Evolutionary conservation across 495 filamentous ascomycete genomes (phyloP).

Genomic region (Penicillium ucsense): DNA sequence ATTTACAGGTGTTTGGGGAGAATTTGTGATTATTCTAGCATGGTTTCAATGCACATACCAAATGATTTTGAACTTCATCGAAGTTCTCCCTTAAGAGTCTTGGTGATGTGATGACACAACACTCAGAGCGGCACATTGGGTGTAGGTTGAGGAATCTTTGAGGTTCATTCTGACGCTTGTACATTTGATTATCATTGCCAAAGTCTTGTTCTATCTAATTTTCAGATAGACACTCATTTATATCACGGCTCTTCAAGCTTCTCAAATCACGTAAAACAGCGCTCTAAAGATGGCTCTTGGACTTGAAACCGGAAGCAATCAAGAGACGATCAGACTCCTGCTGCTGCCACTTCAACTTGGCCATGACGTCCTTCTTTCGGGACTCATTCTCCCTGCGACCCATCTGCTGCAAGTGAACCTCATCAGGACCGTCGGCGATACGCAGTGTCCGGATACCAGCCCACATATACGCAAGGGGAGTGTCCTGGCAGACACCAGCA

Average conservation of each 20-base stretch:
- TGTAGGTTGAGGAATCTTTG: no score
- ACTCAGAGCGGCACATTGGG: no score
- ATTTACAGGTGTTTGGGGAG: slow-evolving; percentile 14
- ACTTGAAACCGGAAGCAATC: slow-evolving; percentile 46
- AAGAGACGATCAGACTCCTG: slow-evolving; percentile 56
- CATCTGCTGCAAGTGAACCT: slow-evolving; percentile 88
- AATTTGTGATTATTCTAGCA: slow-evolving; percentile 1
- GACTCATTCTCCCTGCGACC: slow-evolving; percentile 74
- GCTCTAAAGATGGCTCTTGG: slow-evolving; percentile 31
- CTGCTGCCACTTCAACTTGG: slow-evolving; percentile 55
- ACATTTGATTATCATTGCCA: no score
- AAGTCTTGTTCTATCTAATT: no score
- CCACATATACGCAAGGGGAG: slow-evolving; percentile 82
- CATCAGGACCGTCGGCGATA: slow-evolving; percentile 86
- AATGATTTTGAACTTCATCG: background rate
- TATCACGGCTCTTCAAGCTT: background rate
- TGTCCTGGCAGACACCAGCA: slow-evolving; percentile 83
- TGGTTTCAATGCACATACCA: slow-evolving; percentile 6
- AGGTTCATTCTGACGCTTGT: background rate
- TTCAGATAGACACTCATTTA: no score
- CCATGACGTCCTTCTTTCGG: slow-evolving; percentile 48
- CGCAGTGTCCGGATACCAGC: slow-evolving; percentile 70
- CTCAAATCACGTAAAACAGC: background rate
- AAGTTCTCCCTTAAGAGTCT: background rate
- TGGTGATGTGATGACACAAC: no score